Base-by-base conservation (phyloP, 78 protist species). In the Dictyostelium brefeldianum region DNA sequence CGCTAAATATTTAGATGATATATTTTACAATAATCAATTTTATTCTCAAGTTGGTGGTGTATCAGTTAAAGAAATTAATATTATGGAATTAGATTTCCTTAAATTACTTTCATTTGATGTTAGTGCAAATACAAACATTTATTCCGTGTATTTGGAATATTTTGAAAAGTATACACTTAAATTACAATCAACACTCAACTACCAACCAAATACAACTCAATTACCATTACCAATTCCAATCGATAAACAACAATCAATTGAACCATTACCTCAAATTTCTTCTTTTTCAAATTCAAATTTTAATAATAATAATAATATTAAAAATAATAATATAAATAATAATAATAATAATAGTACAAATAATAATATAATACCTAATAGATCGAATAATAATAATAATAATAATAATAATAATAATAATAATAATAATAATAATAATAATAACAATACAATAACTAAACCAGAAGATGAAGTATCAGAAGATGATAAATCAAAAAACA, bases 21-120 rank as follows among this genome's bases (percentile, higher is more conserved):
- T 84, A 15, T 84, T 84, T 84, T 84, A 84, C 74, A 84, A 84
- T 74, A 84, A 84, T 57, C 81, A 84, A 17, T 84, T 84, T 74
- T 84, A 84, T 43, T 56, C 77, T 3, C 91, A 84, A 84, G 91
- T 84, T 71, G 91, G 91, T 43, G 91, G 91, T 47, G 91, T 84
- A 3, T 51, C 67, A 4, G 91, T 71, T n/a, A 59, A 74, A 15
- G 91, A 84, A 59, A 84, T 84, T 50, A 84, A 84, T 74, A 29
- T 54, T 6, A 84, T 84, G 91, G 91, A 84, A 59, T 62, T 84
- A 36, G 91, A 84, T 59, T 57, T 84, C 67, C 25, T 84, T 2
- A 84, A 84, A 74, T 54, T 84, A 17, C 25, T 84, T 36, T 71
- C 81, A 11, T 84, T 67, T 48, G 92, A 84, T 84, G 57, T 84